These are phyloP conservation scores for Coprinellus micaceus DNA, from an alignment of 768 basidiomycete genomes.

Conservation along the genomic window DNA sequence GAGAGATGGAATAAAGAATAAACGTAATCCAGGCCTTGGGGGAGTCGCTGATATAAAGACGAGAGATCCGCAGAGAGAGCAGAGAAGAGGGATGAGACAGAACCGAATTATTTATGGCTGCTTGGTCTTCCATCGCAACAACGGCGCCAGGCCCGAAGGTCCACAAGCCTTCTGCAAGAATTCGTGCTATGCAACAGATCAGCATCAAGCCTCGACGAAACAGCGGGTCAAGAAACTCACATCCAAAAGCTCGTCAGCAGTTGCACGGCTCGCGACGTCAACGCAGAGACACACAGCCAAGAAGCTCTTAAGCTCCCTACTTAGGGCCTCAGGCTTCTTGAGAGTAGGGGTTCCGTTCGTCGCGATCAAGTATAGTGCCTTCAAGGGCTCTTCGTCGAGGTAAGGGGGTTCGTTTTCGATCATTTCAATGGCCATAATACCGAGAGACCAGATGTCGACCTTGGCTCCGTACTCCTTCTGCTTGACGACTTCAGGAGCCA, in stretches of 20 bases:
- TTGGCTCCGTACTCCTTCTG: conserved; percentile 96
- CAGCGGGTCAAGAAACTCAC: conserved; percentile 40
- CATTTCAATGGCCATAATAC: conserved; percentile 99
- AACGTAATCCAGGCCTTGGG: background rate
- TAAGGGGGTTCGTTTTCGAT: conserved; percentile 97
- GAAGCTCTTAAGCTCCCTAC: conserved; percentile 91
- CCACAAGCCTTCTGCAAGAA: conserved; percentile 90
- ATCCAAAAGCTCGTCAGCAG: conserved; percentile 79
- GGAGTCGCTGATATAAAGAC: background rate
- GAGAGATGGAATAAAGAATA: background rate
- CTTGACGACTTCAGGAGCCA: conserved; percentile 95
- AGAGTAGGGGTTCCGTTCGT: conserved; percentile 98
- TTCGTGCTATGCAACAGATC: conserved; percentile 63
- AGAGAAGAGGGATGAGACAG: too few species aligned
- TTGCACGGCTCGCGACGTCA: conserved; percentile 90
- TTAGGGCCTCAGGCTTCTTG: conserved; percentile 91
- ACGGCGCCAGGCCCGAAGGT: conserved; percentile 75
- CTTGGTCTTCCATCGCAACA: conserved; percentile 77
- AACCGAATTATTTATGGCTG: conserved; percentile 37
- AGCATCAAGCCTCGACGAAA: conserved; percentile 5
- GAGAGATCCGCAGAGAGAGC: background rate
- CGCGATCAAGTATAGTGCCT: conserved; percentile 92
- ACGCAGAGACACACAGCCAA: conserved; percentile 97
- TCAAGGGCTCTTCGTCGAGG: conserved; percentile 90
- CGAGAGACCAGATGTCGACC: conserved; percentile 95